phyloP scores from a whole-genome alignment of 1,284 basidiomycete genomes.

The Ceratobasidium sp. region DNA sequence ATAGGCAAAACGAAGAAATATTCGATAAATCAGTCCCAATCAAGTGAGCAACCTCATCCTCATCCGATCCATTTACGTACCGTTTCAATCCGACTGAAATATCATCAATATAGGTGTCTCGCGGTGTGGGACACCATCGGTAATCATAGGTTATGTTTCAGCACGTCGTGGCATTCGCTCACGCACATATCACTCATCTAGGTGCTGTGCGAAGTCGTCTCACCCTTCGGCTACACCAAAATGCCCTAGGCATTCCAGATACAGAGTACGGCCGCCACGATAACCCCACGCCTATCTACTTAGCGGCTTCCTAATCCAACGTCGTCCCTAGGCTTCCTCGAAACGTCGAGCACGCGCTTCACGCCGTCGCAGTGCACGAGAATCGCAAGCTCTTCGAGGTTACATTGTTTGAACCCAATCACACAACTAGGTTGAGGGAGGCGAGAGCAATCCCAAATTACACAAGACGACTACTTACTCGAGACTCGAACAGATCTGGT shows the following conservation, averaged over 20 bases:
- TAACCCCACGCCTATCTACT: not conserved
- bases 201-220: conserved; percentile 9
- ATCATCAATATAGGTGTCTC: not conserved
- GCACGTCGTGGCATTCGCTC: not conserved
- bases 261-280: conserved; percentile 13
- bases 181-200: not conserved
- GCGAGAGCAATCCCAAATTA: not conserved
- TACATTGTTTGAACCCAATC: conserved; percentile 29
- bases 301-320: not conserved
- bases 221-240: not conserved
- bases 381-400: conserved; percentile 19
- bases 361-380: conserved; percentile 45
- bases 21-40: conserved; percentile 7
- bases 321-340: conserved; percentile 8
- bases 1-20: conserved; percentile 21
- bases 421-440: conserved; percentile 24
- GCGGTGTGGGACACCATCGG: conserved; percentile 34
- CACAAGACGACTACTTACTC: not conserved
- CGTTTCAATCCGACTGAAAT: not conserved
- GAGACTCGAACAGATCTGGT: conserved; percentile 27
- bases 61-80: not conserved
- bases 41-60: not conserved
- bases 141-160: not conserved
- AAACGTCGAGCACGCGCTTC: conserved; percentile 43
- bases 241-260: conserved; percentile 15